Conservation (phyloP, 106 monocot species). For the Ottelia alismoides region DNA sequence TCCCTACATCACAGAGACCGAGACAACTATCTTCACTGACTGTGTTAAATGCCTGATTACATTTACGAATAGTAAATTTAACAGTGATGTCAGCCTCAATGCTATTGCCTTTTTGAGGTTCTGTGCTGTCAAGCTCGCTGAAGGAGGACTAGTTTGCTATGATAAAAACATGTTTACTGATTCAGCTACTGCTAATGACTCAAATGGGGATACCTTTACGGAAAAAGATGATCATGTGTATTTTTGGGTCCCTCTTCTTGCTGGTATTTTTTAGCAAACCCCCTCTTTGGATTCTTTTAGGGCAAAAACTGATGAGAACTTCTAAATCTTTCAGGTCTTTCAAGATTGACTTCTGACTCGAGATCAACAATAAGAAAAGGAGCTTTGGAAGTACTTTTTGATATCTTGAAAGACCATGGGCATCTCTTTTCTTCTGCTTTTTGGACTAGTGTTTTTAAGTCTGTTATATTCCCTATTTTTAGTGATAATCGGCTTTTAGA, state of each 20-base stretch:
- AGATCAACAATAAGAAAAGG: slow-evolving; percentile 73
- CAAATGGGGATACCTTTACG: slow-evolving; percentile 24
- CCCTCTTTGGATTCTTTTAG: too few species aligned
- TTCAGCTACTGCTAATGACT: slow-evolving; percentile 25
- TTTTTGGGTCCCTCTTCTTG: slow-evolving; percentile 90
- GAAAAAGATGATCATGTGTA: slow-evolving; percentile 66
- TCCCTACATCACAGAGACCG: slow-evolving; percentile 90
- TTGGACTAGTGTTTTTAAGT: slow-evolving; percentile 67
- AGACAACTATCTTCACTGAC: slow-evolving; percentile 91
- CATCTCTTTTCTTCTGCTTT: slow-evolving; percentile 65
- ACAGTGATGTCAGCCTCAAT: slow-evolving; percentile 92
- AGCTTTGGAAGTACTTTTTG: slow-evolving; percentile 87
- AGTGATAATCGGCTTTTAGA: slow-evolving; percentile 10
- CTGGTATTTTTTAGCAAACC: slow-evolving; percentile 33
- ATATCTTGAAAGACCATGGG: slow-evolving; percentile 95
- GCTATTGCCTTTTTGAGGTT: slow-evolving; percentile 99
- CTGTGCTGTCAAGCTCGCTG: slow-evolving; percentile 96
- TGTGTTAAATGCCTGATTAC: slow-evolving; percentile 90
- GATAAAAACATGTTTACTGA: slow-evolving; percentile 34
- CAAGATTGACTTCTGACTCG: slow-evolving; percentile 84
- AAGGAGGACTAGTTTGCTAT: slow-evolving; percentile 68
- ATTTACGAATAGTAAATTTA: slow-evolving; percentile 89
- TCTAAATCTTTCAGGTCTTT: slow-evolving; percentile 53
- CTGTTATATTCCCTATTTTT: slow-evolving; percentile 81
- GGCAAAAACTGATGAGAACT: neutral